Conservation (phyloP, 306 rosid genomes). For the Quercus alba region DNA sequence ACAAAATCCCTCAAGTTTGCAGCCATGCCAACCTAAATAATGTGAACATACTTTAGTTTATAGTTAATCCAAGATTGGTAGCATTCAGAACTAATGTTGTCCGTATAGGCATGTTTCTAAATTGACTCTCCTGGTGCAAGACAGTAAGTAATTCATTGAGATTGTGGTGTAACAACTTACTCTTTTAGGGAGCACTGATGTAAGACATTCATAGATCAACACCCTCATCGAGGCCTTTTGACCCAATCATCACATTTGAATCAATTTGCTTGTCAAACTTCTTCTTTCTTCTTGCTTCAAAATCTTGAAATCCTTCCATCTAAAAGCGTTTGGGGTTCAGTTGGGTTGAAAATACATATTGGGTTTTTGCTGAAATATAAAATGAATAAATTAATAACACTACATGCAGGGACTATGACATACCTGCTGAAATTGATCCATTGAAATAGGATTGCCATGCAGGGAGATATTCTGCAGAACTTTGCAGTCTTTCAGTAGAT, state of each 20-base stretch:
- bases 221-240: too few species aligned
- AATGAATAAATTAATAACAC: background rate
- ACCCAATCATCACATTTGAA: too few species aligned
- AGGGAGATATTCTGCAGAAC: constrained; percentile 87
- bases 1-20: too few species aligned
- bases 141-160: background rate
- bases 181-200: too few species aligned
- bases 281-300: constrained; percentile 85
- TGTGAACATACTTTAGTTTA: too few species aligned
- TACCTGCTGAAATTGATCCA: constrained; percentile 95
- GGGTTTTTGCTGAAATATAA: background rate
- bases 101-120: background rate
- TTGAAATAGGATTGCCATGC: constrained; percentile 86
- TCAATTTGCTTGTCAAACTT: too few species aligned
- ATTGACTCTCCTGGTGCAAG: background rate
- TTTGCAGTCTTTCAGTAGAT: constrained; percentile 78
- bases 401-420: constrained; percentile 4
- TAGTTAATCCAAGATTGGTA: background rate
- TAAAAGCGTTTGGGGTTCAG: constrained; percentile 16
- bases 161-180: background rate
- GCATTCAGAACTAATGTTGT: background rate
- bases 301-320: constrained; percentile 96
- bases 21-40: too few species aligned
- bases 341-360: constrained; percentile 17
- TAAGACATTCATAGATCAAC: too few species aligned